Evolutionary conservation across 257 asterid genomes (phyloP), one percentile per base, ranked within the genome.

Genomic region (Eustoma russellianum): DNA sequence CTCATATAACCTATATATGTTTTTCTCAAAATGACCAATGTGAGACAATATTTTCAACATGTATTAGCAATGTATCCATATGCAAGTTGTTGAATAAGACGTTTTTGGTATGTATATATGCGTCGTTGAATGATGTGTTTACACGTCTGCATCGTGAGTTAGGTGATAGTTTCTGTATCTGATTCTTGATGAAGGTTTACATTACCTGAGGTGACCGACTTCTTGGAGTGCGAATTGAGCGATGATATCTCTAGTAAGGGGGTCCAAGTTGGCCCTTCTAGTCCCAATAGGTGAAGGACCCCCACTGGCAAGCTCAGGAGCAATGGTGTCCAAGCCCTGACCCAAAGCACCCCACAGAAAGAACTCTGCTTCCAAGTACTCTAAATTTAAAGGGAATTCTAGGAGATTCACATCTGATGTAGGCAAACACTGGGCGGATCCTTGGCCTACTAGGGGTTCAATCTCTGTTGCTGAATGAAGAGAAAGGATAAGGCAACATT

Each of bases 161-260:
- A 6, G 4, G 10, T 41, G 43, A 13, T 33, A 14, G 51, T 56
- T 57, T 56, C 15, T 51, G 33, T 9, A 19, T 5, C 10, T 46
- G 16, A 15, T 43, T n/a, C n/a, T 24, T 24, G 30, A 24, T 24
- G 30, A 24, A 18, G 1, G 30, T 24, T 41, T n/a, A 59, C 46
- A 38, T 24, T 38, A 85, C 97, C 88, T 86, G 57, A 90, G 7
- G 59, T 91, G 98, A 17, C 98, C 98, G 14, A 91, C 81, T 74
- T 91, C 96, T 64, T 91, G 94, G 5, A 69, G 69, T n/a, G 83
- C 96, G 53, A 91, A 91, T 54, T 91, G 98, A 0, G 79, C 66
- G 5, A 82, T 69, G 55, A 83, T 58, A 50, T 83, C 95, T 53
- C 44, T 74, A 0, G 77, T 46, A 10, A 82, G 19, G 1, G 82